A percentile compares a stretch with the other conserved stretches of the same genome.
These are phyloP conservation scores for Fraxinus angustifolia DNA, from an alignment of 305 asterid genomes.

Conservation along the genomic window DNA sequence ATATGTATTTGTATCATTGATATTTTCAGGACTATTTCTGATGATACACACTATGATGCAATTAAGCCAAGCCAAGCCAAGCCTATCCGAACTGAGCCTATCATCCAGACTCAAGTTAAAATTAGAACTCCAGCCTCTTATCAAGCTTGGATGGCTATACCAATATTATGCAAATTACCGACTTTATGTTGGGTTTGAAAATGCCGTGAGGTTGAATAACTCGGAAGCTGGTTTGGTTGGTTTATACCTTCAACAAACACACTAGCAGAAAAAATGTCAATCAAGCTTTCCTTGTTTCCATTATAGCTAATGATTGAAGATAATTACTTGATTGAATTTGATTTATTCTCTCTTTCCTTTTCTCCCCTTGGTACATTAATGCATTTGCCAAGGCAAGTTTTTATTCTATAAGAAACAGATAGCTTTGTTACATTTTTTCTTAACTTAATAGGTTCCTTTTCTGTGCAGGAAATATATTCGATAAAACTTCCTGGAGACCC, in stretches of 20 bases:
- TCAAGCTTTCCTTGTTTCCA: background rate
- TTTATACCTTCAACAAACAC: background rate
- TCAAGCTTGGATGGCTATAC: background rate
- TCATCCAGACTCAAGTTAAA: background rate
- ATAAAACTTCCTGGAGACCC: slow-evolving; percentile 98
- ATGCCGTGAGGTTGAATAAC: no score
- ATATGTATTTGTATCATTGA: background rate
- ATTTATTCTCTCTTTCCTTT: background rate
- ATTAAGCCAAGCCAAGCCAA: background rate
- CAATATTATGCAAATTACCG: background rate
- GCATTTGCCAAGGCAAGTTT: background rate
- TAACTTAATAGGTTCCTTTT: slow-evolving; percentile 9
- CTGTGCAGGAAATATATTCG: slow-evolving; percentile 77
- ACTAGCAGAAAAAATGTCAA: background rate
- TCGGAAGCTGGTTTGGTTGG: background rate
- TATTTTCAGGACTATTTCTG: background rate
- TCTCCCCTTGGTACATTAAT: background rate
- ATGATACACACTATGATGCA: background rate
- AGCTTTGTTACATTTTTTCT: slow-evolving; percentile 10
- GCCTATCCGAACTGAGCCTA: background rate
- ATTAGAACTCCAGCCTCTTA: background rate
- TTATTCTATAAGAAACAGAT: background rate
- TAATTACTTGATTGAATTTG: background rate
- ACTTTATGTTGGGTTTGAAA: background rate
- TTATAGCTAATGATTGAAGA: background rate